Conservation (phyloP, 768 basidiomycete genomes). For the Saitozyma sp. region DNA sequence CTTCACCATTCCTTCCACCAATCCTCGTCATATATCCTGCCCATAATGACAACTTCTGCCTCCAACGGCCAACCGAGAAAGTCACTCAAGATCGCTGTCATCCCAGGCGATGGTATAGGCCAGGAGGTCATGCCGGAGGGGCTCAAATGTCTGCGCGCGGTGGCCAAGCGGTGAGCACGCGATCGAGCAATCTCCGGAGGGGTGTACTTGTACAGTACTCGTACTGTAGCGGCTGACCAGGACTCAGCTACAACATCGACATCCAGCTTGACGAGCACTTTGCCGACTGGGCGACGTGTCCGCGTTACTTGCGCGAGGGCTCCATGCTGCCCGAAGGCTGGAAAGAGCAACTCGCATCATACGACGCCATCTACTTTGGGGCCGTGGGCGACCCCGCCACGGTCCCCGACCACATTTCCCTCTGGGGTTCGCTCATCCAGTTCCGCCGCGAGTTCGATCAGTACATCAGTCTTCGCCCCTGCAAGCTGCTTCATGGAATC, state of each 20-base stretch:
- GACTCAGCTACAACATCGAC: conserved; percentile 54
- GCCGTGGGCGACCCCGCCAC: conserved; percentile 57
- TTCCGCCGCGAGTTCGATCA: conserved; percentile 61
- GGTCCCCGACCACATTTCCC: conserved; percentile 63
- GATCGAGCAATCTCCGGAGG: conserved; percentile 53
- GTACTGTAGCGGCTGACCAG: conserved; percentile 36
- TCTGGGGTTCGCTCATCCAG: conserved; percentile 60
- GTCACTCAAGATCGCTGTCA: conserved; percentile 29
- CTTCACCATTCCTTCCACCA: too few relatives aligned
- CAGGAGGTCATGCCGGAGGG: conserved; percentile 57
- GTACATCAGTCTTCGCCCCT: conserved; percentile 55
- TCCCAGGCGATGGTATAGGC: conserved; percentile 54
- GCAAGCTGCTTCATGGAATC: conserved; percentile 59
- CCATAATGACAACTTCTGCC: too few relatives aligned
- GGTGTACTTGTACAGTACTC: conserved; percentile 8
- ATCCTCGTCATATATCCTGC: too few relatives aligned
- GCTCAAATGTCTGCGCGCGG: neutral
- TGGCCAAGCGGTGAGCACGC: conserved; percentile 47
- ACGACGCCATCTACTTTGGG: conserved; percentile 54
- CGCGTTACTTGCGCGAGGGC: conserved; percentile 56
- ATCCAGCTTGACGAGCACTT: conserved; percentile 56
- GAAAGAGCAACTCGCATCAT: conserved; percentile 1
- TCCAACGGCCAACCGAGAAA: conserved; percentile 1
- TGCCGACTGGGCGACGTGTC: conserved; percentile 34
- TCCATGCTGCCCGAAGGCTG: conserved; percentile 55